Percentiles rank a stretch among this genome's conserved stretches.
These are phyloP conservation scores for Hibiscus trionum DNA, from an alignment of 345 rosid genomes.

Conservation along the genomic window DNA sequence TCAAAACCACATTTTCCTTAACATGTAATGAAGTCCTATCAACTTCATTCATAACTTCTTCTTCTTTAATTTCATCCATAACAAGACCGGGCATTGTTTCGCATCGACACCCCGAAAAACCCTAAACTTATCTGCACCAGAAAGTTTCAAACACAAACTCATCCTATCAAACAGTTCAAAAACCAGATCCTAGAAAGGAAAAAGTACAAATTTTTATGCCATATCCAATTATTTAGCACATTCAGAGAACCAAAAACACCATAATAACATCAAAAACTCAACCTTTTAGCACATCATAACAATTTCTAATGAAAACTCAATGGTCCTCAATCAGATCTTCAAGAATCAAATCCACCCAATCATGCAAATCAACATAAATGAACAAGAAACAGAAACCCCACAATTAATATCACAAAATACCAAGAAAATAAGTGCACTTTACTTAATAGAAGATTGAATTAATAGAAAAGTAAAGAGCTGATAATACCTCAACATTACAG, in stretches of 20 bases:
- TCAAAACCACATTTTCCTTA: slow-evolving; percentile 35
- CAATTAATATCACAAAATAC: not conserved
- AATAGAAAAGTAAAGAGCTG: not conserved
- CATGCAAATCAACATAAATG: too few species aligned
- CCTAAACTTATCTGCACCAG: slow-evolving; percentile 24
- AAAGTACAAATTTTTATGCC: not conserved
- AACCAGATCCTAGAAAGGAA: slow-evolving; percentile 17
- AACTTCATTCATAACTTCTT: slow-evolving; percentile 23
- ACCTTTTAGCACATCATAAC: slow-evolving; percentile 5
- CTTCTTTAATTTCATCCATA: slow-evolving; percentile 41
- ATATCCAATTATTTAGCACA: not conserved
- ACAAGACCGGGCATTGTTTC: slow-evolving; percentile 50
- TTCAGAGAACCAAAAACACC: slow-evolving; percentile 4
- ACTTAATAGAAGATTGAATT: not conserved
- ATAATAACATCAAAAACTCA: slow-evolving; percentile 11
- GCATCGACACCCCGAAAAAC: slow-evolving; percentile 16
- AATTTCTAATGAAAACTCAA: not conserved
- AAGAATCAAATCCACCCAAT: slow-evolving; percentile 10
- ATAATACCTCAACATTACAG: slow-evolving; percentile 24
- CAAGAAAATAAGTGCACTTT: not conserved
- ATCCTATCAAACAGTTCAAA: slow-evolving; percentile 19
- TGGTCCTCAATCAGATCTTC: slow-evolving; percentile 20
- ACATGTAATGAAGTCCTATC: slow-evolving; percentile 24
- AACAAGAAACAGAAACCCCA: too few species aligned
- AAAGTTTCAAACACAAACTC: not conserved